Conservation (phyloP, 345 rosid species). For the Lumnitzera racemosa region DNA sequence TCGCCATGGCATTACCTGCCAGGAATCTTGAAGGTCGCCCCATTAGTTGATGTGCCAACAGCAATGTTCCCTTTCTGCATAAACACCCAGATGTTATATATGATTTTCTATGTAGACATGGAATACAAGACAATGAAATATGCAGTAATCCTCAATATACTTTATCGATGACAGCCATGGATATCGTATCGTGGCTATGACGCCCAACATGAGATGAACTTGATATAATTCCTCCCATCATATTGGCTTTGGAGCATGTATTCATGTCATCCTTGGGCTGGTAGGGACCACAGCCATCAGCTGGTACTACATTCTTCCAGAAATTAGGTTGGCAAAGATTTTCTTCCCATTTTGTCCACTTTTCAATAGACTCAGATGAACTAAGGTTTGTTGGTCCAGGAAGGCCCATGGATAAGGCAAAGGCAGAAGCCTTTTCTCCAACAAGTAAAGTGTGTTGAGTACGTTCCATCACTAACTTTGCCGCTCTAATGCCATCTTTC, state of each 20-base stretch:
- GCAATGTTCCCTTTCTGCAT: constrained; percentile 75
- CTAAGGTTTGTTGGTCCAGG: constrained; percentile 83
- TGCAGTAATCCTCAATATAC: constrained; percentile 27
- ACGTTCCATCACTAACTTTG: constrained; percentile 69
- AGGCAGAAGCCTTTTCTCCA: constrained; percentile 75
- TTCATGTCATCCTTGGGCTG: constrained; percentile 23
- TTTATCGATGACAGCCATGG: constrained; percentile 85
- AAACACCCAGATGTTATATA: constrained; percentile 3
- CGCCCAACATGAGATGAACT: constrained; percentile 48
- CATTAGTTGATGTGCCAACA: constrained; percentile 96
- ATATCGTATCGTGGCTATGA: constrained; percentile 85
- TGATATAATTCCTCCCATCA: constrained; percentile 24
- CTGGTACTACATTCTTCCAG: constrained; percentile 66
- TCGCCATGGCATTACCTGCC: constrained; percentile 52
- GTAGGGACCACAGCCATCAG: constrained; percentile 71
- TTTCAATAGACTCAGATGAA: constrained; percentile 62
- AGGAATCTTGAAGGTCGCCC: constrained; percentile 90
- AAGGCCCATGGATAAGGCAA: constrained; percentile 92
- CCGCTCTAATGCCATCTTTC: constrained; percentile 91
- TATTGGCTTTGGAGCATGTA: constrained; percentile 18
- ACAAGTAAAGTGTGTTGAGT: constrained; percentile 79
- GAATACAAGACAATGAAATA: not conserved
- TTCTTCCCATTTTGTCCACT: constrained; percentile 77
- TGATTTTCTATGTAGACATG: too few relatives aligned
- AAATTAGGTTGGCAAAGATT: constrained; percentile 75